Conservation (phyloP, 1,284 basidiomycete species). For the Limonomyces culmigenus region DNA sequence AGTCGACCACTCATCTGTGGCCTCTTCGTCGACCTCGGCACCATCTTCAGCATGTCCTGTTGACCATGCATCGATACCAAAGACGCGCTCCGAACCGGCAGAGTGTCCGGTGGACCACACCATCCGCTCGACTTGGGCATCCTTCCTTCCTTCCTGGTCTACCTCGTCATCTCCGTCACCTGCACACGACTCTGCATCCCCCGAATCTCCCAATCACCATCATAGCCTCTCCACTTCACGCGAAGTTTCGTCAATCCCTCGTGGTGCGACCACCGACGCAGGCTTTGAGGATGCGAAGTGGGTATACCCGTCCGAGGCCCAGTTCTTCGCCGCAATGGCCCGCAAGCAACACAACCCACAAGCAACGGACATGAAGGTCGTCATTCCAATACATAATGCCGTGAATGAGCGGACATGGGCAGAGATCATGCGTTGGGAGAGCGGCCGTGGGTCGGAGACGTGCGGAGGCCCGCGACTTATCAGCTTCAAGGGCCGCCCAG, state of each 20-base stretch:
- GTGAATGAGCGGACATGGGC: conserved; percentile 96
- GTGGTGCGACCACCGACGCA: conserved; percentile 29
- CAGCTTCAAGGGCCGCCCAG: conserved; percentile 72
- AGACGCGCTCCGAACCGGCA: conserved; percentile 3
- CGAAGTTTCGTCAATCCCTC: conserved; percentile 82
- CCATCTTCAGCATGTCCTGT: conserved; percentile 26
- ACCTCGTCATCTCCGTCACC: conserved; percentile 8
- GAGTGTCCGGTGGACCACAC: conserved; percentile 26
- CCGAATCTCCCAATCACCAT: conserved; percentile 8
- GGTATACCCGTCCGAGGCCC: conserved; percentile 97
- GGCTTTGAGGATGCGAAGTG: too few relatives aligned
- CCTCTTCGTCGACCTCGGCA: conserved; percentile 4
- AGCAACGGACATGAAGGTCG: conserved; percentile 79
- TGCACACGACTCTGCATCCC: conserved; percentile 2
- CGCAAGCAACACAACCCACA: conserved; percentile 83
- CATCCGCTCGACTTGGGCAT: conserved; percentile 32
- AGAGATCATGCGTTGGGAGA: conserved; percentile 85
- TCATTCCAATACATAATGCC: conserved; percentile 98
- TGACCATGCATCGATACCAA: conserved; percentile 23
- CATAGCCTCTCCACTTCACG: conserved; percentile 43
- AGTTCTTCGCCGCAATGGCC: conserved; percentile 92
- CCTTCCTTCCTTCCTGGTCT: conserved; percentile 20
- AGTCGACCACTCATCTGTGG: conserved; percentile 11
- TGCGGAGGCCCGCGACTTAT: conserved; percentile 79
- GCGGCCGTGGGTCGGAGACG: conserved; percentile 54